These are phyloP conservation scores for Chlorella vulgaris DNA, from an alignment of 139 green algal species.

Conservation along the genomic window DNA sequence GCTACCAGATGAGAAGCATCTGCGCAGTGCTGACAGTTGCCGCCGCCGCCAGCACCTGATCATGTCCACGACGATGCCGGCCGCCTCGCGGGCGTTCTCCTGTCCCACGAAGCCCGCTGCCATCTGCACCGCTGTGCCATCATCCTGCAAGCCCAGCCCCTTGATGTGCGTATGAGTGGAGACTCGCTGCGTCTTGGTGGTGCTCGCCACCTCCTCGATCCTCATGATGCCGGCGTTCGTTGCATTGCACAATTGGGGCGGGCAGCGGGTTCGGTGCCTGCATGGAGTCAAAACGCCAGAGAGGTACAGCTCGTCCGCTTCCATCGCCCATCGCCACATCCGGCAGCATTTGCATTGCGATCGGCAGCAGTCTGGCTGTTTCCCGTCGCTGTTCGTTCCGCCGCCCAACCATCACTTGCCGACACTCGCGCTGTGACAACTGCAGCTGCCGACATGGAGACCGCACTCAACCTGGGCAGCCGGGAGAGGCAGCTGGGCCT, in stretches of 20 bases:
- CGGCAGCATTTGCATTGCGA: background rate
- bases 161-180: constrained; percentile 99
- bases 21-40: background rate
- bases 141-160: constrained; percentile 88
- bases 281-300: background rate
- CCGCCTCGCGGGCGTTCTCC: constrained; percentile 93
- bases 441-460: constrained; percentile 31
- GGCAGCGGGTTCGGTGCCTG: background rate
- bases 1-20: background rate
- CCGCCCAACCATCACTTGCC: background rate
- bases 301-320: too few relatives aligned
- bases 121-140: constrained; percentile 78
- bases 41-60: constrained; percentile 62
- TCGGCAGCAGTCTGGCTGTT: too few relatives aligned
- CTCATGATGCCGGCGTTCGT: constrained; percentile 44
- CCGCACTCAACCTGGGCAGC: constrained; percentile 17
- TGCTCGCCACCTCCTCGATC: constrained; percentile 96
- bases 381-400: too few relatives aligned
- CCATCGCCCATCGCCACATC: background rate
- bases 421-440: too few relatives aligned
- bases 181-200: constrained; percentile 93
- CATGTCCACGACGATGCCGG: constrained; percentile 98
- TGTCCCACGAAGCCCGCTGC: constrained; percentile 95
- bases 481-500: constrained; percentile 17
- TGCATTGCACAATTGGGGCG: background rate